Conservation (phyloP, 768 basidiomycete genomes). For the Boletus pseudopeckii region DNA sequence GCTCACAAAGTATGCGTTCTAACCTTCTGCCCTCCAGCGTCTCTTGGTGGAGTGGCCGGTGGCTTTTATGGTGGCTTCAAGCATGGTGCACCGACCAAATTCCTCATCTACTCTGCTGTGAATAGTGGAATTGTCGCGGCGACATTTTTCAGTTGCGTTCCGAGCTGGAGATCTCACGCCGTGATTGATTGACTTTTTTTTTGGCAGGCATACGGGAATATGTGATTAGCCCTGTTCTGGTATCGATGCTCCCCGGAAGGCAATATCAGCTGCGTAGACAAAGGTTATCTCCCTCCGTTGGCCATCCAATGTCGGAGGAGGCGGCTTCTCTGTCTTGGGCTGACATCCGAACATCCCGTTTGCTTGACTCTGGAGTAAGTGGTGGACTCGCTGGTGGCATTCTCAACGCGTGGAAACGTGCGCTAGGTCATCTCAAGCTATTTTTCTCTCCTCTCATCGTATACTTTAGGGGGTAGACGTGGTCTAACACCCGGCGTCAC, state of each 20-base stretch:
- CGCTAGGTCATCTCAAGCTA: neutral
- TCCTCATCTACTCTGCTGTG: constrained; percentile 59
- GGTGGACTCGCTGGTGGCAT: constrained; percentile 67
- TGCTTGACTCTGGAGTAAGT: constrained; percentile 72
- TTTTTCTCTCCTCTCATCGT: constrained; percentile 4
- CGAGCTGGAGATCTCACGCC: neutral
- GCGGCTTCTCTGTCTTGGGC: constrained; percentile 37
- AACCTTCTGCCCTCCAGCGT: constrained; percentile 44
- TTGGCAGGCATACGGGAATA: constrained; percentile 70
- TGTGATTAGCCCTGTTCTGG: constrained; percentile 60
- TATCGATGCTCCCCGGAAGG: constrained; percentile 40
- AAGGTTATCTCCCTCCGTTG: constrained; percentile 22
- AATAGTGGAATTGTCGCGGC: constrained; percentile 71
- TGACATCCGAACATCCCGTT: constrained; percentile 54
- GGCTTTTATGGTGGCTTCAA: constrained; percentile 46
- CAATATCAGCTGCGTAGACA: constrained; percentile 46
- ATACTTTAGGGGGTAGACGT: constrained; percentile 51
- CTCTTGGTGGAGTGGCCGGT: constrained; percentile 46
- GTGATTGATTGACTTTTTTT: neutral
- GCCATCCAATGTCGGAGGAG: constrained; percentile 14
- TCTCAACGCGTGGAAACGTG: constrained; percentile 58
- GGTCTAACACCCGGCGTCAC: constrained; percentile 58
- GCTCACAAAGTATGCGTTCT: constrained; percentile 16
- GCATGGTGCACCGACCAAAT: constrained; percentile 44
- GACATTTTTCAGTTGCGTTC: constrained; percentile 71